Evolutionary conservation across 345 rosid genomes (phyloP), one percentile per base, ranked within the genome.

Genomic region (Salix purpurea): DNA sequence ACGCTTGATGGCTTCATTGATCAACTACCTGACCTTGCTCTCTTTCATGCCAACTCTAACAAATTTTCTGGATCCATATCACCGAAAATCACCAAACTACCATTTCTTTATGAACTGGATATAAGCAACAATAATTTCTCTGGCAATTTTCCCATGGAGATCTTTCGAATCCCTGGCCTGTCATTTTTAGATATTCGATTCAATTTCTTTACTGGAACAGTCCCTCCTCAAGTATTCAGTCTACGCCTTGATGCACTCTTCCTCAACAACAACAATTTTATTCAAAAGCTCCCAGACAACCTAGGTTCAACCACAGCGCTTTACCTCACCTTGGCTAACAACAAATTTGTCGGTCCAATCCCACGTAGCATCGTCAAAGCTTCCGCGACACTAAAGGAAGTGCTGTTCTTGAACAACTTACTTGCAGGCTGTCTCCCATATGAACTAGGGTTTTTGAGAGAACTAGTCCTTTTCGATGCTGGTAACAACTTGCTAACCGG

Each of bases 31-130:
- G 88, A 89, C 78, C 84, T 89, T 8, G 87, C 88, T 15, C n/a
- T 89, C 60, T 89, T 89, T 71, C 90, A 89, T 28, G 87, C 88
- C 60, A 86, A 87, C 76, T 82, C 87, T 71, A 89, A 89, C 80
- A 72, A 74, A 64, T 87, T 89, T 54, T 73, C 82, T 1, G 90
- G 89, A 54, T 10, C 78, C 42, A 77, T 87, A 24, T 67, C 84
- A 5, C 60, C 82, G n/a, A 73, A 77, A 13, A 58, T 85, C 39
- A 62, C 82, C 10, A n/a, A 50, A 5, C 79, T 85, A 9, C 78
- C 65, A 5, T 83, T 70, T 73, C 28, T 86, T 18, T 84, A 80
- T 67, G 87, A 86, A 76, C 79, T 86, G 2, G 87, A 86, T 73
- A 61, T 86, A 24, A 84, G 87, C 72, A 86, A 86, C 86, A 86